Evolutionary conservation across 83 land plant species (phyloP).

Genomic region (Larix sibirica): DNA sequence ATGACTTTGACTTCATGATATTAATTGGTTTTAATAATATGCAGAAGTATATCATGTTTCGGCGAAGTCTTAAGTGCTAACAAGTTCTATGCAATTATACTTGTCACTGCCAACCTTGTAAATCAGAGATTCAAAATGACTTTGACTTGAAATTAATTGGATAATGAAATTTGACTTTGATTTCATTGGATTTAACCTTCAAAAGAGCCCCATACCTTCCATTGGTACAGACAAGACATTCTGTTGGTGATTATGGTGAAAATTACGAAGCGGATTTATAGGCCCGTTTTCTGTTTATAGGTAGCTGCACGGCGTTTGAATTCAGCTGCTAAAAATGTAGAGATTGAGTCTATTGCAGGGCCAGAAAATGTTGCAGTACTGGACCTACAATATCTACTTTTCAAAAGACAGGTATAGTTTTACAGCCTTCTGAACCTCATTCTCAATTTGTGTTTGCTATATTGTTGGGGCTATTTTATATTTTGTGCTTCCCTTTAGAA

Average conservation of each 20-base stretch:
- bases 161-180: background rate
- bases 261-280: background rate
- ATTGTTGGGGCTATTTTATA: background rate
- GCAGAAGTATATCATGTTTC: background rate
- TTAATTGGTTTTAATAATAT: background rate
- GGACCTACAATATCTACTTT: background rate
- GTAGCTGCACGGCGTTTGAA: conserved; percentile 5
- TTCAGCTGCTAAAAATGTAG: background rate
- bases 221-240: background rate
- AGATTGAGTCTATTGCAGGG: conserved; percentile 9
- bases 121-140: background rate
- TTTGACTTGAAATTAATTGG: background rate
- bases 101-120: background rate
- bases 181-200: no score
- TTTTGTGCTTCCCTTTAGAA: background rate
- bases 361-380: background rate
- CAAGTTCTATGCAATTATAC: background rate
- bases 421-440: background rate
- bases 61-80: background rate
- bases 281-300: background rate
- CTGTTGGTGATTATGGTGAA: background rate
- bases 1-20: background rate
- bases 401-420: conserved; percentile 1
- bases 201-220: no score
- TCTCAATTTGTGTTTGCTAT: background rate